Percentiles rank a stretch among this genome's conserved stretches.
Evolutionary conservation across 176 grass and related monocot species (phyloP).

Genomic region (bread wheat (Triticum aestivum)): IWGSC_CS_RefSeq_v2.1 NC_057796.1:473176433-473176932

Average conservation of each 20-base stretch:
- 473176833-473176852: conserved; percentile 83
- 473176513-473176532: too few relatives aligned
- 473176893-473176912: conserved; percentile 32
- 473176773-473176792: conserved; percentile 56
- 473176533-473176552: neutral
- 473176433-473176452: too few relatives aligned
- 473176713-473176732: conserved; percentile 18
- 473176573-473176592: conserved; percentile 1
- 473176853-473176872: conserved; percentile 81
- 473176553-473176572: conserved; percentile 12
- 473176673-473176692: neutral
- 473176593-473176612: neutral
- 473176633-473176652: conserved; percentile 14
- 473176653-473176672: conserved; percentile 24
- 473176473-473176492: too few relatives aligned
- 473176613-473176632: neutral
- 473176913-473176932: conserved; percentile 29
- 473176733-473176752: conserved; percentile 59
- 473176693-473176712: conserved; percentile 22
- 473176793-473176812: conserved; percentile 81
- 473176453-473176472: too few relatives aligned
- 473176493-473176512: too few relatives aligned
- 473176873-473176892: conserved; percentile 77
- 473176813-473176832: conserved; percentile 93
- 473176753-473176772: conserved; percentile 52